A percentile compares a stretch with the other conserved stretches of the same genome.
These are phyloP conservation scores for Vachellia pachyceras DNA, from an alignment of 306 rosid species.

Conservation along the genomic window DNA sequence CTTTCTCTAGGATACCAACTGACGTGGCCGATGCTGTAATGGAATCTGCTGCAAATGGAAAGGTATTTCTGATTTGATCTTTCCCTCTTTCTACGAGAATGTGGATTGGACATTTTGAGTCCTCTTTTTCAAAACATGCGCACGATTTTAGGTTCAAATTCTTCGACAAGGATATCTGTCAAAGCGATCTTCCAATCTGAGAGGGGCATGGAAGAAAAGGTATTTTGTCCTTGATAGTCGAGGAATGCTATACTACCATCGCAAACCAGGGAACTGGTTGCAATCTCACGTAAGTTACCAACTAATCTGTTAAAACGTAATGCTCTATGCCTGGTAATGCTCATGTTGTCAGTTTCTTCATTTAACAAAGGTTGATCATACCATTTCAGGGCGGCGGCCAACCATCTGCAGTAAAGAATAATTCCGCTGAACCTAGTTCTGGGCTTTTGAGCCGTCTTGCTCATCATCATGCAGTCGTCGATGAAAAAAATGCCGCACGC, in stretches of 20 bases:
- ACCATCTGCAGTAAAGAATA: slow-evolving; percentile 51
- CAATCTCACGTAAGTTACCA: slow-evolving; percentile 60
- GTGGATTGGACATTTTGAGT: background rate
- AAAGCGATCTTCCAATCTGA: slow-evolving; percentile 77
- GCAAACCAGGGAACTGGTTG: slow-evolving; percentile 61
- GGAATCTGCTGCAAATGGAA: slow-evolving; percentile 76
- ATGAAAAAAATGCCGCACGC: slow-evolving; percentile 67
- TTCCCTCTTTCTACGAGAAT: slow-evolving; percentile 14
- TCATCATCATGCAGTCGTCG: slow-evolving; percentile 57
- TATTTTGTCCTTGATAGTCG: slow-evolving; percentile 83
- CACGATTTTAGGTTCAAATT: slow-evolving; percentile 61
- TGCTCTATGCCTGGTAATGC: slow-evolving; percentile 13
- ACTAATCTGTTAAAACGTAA: slow-evolving; percentile 28
- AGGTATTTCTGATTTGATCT: slow-evolving; percentile 46
- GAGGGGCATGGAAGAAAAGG: slow-evolving; percentile 90
- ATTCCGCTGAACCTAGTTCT: slow-evolving; percentile 55
- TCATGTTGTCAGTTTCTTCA: slow-evolving; percentile 29
- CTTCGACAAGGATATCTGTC: slow-evolving; percentile 85
- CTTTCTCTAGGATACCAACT: slow-evolving; percentile 58
- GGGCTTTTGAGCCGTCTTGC: slow-evolving; percentile 72
- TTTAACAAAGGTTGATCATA: slow-evolving; percentile 37
- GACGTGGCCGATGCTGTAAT: slow-evolving; percentile 63
- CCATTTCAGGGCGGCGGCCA: slow-evolving; percentile 55
- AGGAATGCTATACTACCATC: slow-evolving; percentile 80
- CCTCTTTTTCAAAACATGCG: slow-evolving; percentile 12